These are phyloP conservation scores for Chaetomium olivaceum DNA, from an alignment of 2,329 filamentous ascomycete genomes.

Conservation along the genomic window DNA sequence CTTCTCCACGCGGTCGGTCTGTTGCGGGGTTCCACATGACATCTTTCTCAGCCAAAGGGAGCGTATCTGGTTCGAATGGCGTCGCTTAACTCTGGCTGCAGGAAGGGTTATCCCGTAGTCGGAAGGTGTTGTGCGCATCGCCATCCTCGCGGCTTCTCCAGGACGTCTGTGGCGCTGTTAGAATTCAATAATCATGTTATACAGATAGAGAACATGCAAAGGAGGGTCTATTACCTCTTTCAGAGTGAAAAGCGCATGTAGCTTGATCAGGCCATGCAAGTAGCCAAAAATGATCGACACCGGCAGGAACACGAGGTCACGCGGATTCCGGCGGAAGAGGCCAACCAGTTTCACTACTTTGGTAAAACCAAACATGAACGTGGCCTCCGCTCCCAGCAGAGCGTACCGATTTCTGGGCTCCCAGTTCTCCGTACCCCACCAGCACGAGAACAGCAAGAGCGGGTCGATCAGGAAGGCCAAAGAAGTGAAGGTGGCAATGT, in stretches of 20 bases:
- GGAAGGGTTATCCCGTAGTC: conserved; percentile 34
- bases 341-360: conserved; percentile 90
- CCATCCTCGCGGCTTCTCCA: conserved; percentile 94
- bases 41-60: too few relatives aligned
- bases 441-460: conserved; percentile 67
- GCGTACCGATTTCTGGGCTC: conserved; percentile 52
- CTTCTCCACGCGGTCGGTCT: too few relatives aligned
- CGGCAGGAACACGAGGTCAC: conserved; percentile 80
- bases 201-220: too few relatives aligned
- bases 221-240: conserved; percentile 62
- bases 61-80: too few relatives aligned
- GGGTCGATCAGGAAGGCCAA: conserved; percentile 79
- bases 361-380: conserved; percentile 78
- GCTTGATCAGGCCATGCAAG: conserved; percentile 88
- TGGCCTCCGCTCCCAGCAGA: conserved; percentile 59
- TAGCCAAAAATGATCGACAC: conserved; percentile 88
- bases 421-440: conserved; percentile 67
- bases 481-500: conserved; percentile 89
- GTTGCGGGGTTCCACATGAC: too few relatives aligned
- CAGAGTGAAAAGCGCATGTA: conserved; percentile 80
- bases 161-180: conserved; percentile 64
- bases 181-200: too few relatives aligned
- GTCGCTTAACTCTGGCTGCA: conserved; percentile 36
- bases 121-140: conserved; percentile 69
- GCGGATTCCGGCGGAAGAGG: conserved; percentile 80